phyloP scores from a whole-genome alignment of 768 basidiomycete species.

The Russula abietina region DNA sequence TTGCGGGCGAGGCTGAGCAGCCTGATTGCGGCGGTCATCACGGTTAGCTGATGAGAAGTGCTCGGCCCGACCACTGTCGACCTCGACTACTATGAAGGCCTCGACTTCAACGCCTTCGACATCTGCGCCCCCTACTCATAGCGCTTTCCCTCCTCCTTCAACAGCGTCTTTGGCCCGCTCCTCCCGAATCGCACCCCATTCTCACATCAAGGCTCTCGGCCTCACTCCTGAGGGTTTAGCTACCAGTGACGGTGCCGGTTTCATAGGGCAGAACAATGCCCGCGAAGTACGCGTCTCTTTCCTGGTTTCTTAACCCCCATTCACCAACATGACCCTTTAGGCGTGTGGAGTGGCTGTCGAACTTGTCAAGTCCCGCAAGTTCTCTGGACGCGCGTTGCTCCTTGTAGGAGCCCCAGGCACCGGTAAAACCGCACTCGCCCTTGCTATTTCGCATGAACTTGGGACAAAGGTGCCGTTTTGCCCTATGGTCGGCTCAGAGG shows the following conservation, averaged over 20 bases:
- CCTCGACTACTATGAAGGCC: slow-evolving; percentile 20
- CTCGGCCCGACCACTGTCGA: not conserved
- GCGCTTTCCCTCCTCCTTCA: slow-evolving; percentile 65
- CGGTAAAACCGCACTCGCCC: slow-evolving; percentile 93
- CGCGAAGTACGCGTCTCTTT: slow-evolving; percentile 59
- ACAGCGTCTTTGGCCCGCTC: slow-evolving; percentile 56
- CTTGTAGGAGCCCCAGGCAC: slow-evolving; percentile 96
- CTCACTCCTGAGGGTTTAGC: slow-evolving; percentile 80
- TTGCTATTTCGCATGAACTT: slow-evolving; percentile 93
- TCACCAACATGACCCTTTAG: slow-evolving; percentile 35
- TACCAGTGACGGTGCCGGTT: slow-evolving; percentile 66
- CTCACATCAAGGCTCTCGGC: slow-evolving; percentile 95
- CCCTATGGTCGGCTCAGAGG: slow-evolving; percentile 97
- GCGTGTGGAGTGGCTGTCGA: slow-evolving; percentile 89
- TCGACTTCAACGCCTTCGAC: slow-evolving; percentile 26
- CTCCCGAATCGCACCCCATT: slow-evolving; percentile 84
- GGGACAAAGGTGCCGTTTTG: slow-evolving; percentile 96
- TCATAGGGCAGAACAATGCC: slow-evolving; percentile 85
- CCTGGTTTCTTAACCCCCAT: not conserved
- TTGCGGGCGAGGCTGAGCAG: not conserved
- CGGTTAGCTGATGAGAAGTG: not conserved
- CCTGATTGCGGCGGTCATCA: not conserved
- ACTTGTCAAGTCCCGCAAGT: slow-evolving; percentile 85
- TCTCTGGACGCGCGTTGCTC: slow-evolving; percentile 87
- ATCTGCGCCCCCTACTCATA: slow-evolving; percentile 44